These are phyloP conservation scores for Gleditsia sinensis DNA, from an alignment of 306 rosid species.

Conservation along the genomic window DNA sequence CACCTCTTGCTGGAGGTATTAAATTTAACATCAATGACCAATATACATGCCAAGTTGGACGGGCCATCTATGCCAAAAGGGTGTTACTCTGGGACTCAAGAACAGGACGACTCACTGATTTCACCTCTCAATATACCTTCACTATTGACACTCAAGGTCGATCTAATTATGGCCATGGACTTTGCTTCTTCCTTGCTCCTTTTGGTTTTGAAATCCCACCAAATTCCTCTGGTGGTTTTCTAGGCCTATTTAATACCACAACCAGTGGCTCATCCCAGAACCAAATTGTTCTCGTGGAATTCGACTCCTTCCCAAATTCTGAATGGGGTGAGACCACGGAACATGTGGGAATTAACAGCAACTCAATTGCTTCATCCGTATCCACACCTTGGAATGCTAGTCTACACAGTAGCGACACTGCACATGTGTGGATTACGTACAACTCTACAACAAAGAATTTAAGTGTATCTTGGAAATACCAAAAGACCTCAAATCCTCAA, in stretches of 20 bases:
- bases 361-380: slow-evolving; percentile 4
- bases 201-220: slow-evolving; percentile 3
- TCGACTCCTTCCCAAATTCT: neutral
- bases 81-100: slow-evolving; percentile 29
- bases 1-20: slow-evolving; percentile 5
- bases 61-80: slow-evolving; percentile 25
- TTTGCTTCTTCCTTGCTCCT: slow-evolving; percentile 37
- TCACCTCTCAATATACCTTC: slow-evolving; percentile 32
- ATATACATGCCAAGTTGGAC: slow-evolving; percentile 18
- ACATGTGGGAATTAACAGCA: slow-evolving; percentile 35
- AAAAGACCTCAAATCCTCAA: neutral
- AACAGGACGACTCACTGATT: slow-evolving; percentile 20
- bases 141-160: neutral
- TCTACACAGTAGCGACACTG: slow-evolving; percentile 13
- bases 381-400: slow-evolving; percentile 32
- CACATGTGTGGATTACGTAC: slow-evolving; percentile 20
- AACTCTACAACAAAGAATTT: slow-evolving; percentile 16
- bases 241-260: slow-evolving; percentile 23
- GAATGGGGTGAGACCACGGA: slow-evolving; percentile 7
- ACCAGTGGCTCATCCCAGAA: neutral
- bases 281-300: slow-evolving; percentile 33
- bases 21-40: neutral
- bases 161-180: neutral
- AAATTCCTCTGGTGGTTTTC: slow-evolving; percentile 19
- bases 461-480: slow-evolving; percentile 32